phyloP scores from a whole-genome alignment of 2,329 filamentous ascomycete genomes.

The Ascochyta koolunga region DNA sequence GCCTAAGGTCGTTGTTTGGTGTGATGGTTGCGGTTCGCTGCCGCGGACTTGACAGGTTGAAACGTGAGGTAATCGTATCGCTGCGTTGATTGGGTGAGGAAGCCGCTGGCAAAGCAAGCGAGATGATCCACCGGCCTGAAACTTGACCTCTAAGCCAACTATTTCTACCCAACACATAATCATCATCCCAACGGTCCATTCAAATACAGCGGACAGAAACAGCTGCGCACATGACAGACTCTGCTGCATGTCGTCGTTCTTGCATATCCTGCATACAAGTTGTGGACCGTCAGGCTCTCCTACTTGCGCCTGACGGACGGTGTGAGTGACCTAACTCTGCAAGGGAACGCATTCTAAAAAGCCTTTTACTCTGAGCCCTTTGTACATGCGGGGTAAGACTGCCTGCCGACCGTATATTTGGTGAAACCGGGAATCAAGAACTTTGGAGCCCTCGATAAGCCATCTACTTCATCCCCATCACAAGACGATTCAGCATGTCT shows the following conservation, averaged over 20 bases:
- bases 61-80: conserved; percentile 23
- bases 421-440: conserved; percentile 7
- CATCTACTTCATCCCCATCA: not conserved
- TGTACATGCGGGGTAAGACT: not conserved
- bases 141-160: conserved; percentile 5
- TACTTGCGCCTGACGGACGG: not conserved
- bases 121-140: conserved; percentile 13
- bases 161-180: conserved; percentile 9
- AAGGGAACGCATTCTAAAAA: not conserved
- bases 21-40: conserved; percentile 19
- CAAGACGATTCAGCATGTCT: not conserved
- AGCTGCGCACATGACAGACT: not conserved
- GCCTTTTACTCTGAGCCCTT: not conserved
- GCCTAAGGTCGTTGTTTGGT: conserved; percentile 10
- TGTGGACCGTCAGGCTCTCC: not conserved
- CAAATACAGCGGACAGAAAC: not conserved
- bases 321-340: not conserved
- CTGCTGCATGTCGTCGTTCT: conserved; percentile 1
- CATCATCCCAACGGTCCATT: conserved; percentile 4
- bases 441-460: not conserved
- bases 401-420: not conserved
- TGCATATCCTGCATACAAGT: not conserved
- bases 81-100: conserved; percentile 11
- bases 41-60: conserved; percentile 18
- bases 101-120: conserved; percentile 10